phyloP scores from a whole-genome alignment of 345 rosid genomes.

The Triadica sebifera region DNA sequence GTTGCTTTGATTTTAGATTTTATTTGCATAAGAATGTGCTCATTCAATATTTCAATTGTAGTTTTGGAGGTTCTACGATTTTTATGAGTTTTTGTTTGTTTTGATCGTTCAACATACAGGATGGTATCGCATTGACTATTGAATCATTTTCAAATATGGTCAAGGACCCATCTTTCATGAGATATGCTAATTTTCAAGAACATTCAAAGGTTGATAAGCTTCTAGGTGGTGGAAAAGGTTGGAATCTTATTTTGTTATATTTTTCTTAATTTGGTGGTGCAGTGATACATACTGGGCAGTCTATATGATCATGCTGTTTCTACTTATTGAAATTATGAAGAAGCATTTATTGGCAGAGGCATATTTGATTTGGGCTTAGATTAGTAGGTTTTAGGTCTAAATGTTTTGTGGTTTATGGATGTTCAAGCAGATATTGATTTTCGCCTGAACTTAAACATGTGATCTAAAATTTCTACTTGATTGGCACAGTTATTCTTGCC shows the following conservation, averaged over 20 bases:
- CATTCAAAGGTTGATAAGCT: conserved; percentile 71
- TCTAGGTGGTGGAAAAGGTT: conserved; percentile 87
- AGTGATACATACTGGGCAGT: background rate
- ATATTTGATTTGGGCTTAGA: background rate
- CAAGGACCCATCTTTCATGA: conserved; percentile 35
- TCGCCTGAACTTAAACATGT: background rate
- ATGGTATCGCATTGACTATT: conserved; percentile 64
- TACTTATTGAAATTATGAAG: background rate
- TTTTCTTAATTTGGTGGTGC: background rate
- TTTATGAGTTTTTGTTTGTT: background rate
- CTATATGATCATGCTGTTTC: background rate
- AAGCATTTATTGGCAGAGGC: too few species aligned
- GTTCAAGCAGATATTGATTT: background rate
- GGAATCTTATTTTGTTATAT: conserved; percentile 25
- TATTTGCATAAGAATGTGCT: background rate
- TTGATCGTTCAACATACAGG: conserved; percentile 45
- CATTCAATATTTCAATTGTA: background rate
- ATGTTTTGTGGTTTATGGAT: background rate
- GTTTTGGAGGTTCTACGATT: conserved; percentile 3
- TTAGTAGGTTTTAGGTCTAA: background rate
- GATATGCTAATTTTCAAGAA: conserved; percentile 30
- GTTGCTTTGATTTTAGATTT: background rate
- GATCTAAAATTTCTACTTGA: background rate
- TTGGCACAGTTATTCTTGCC: background rate
- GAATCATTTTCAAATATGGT: conserved; percentile 62